Base-by-base conservation (phyloP, 148 eudicot genomes). In the Amaranthus cruentus region DNA sequence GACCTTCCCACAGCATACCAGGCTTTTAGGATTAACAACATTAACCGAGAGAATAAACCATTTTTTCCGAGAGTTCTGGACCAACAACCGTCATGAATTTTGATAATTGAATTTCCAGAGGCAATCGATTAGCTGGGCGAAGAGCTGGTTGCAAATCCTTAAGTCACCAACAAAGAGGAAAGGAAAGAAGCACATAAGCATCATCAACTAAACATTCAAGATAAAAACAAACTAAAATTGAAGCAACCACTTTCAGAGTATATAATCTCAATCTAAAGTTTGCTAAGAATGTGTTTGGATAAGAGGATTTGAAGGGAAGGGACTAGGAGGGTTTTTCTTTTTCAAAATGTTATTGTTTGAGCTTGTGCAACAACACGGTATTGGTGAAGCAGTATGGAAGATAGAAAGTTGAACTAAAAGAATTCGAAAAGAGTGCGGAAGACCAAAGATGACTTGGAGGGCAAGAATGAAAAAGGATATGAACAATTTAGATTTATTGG, bases 21-120 rank as follows among this genome's bases (percentile, higher is more conserved):
- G 6, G 13, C 73, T 4, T 47, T 42, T 10, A 4, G 15, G 50
- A 52, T 57, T 42, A 28, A 56, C 50, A 55, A 51, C 59, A 55
- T 47, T 43, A 50, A 48, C 84, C 86, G 87, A 62, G 82, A 79
- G 6, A 85, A 81, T 81, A 91, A 76, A 83, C 86, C 93, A 91
- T 89, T 77, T 85, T 81, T 76, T 89, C 81, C 0, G 93, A 81
- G 55, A 94, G 97, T 78, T 85, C 83, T 66, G 73, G 51, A 62
- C 98, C 96, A 55, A 89, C 97, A 42, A 75, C 84, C 78, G 77
- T 87, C 80, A 58, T 56, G 86, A 89, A 91, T 82, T 79, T 83
- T 46, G 53, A 75, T 82, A 93, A 21, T 81, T 79, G 87, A 55
- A 73, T 72, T 71, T 91, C 93, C 75, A 93, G 61, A 68, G 70